Base-by-base conservation (phyloP, 192 early-diverging fungal species). In the Radiomyces spectabilis region DNA sequence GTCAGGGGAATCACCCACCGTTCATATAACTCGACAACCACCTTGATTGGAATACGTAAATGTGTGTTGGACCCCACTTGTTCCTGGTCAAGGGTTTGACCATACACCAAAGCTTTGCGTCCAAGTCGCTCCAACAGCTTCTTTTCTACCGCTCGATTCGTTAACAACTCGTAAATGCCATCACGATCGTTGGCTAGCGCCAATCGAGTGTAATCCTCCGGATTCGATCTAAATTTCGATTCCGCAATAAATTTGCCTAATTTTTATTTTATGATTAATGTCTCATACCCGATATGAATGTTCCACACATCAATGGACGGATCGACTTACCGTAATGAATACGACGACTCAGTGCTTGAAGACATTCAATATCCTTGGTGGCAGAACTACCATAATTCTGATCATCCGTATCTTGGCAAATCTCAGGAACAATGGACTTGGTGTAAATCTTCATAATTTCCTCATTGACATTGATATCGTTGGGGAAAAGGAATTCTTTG, bases 241-340 rank as follows among this genome's bases (percentile, higher is more conserved):
- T 99, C 96, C 21, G 94, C 94, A 25, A 96, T 87, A 64, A 93
- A 99, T 66, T 96, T 97, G 43, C 93, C 86, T 91, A 40, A n/a
- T 42, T 9, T 42, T 35, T 8, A 35, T 8, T 35, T 42, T 5
- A 18, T 42, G 30, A 30, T 15, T 29, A 48, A 22, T 31, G 24
- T 48, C 9, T 26, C 29, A 29, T 4, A n/a, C n/a, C n/a, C n/a
- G n/a, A n/a, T n/a, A n/a, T n/a, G n/a, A n/a, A n/a, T n/a, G n/a
- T n/a, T n/a, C n/a, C n/a, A n/a, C n/a, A n/a, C n/a, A n/a, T n/a
- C n/a, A n/a, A 10, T 26, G 19, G n/a, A n/a, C n/a, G n/a, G n/a
- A n/a, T n/a, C n/a, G n/a, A n/a, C 4, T 47, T 75, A 83, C 91
- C 96, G 56, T 92, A 95, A 72, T 99, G 96, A 57, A 99, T 95